Evolutionary conservation across 768 basidiomycete genomes (phyloP).

Genomic region (Agrocybe praecox): DNA sequence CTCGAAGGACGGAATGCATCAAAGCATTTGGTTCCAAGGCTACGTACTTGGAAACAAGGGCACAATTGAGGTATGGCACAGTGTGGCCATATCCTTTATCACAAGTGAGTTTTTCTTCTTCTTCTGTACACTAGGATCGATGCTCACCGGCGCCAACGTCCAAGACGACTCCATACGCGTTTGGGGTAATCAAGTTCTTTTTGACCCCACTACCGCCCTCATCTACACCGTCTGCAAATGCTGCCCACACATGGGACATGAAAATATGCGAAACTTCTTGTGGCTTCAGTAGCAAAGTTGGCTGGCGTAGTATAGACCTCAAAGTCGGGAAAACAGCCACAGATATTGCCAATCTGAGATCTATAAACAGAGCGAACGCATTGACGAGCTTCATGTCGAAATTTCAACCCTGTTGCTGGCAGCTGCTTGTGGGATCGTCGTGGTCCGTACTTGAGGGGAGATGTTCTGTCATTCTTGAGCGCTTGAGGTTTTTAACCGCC

Average conservation of each 20-base stretch:
- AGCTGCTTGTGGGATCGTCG: neutral
- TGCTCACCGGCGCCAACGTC: conserved; percentile 70
- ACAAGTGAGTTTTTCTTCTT: no score
- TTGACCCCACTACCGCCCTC: conserved; percentile 42
- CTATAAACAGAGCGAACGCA: conserved; percentile 41
- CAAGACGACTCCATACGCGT: conserved; percentile 63
- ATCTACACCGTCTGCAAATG: conserved; percentile 52
- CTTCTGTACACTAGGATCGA: no score
- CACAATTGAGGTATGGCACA: conserved; percentile 57
- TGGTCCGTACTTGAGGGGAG: neutral
- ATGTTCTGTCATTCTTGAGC: no score
- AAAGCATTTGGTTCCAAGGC: conserved; percentile 70
- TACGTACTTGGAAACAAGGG: conserved; percentile 61
- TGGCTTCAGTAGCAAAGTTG: conserved; percentile 49
- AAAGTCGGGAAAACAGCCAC: conserved; percentile 49
- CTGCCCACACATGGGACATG: conserved; percentile 59
- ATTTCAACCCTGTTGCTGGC: neutral
- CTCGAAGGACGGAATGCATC: conserved; percentile 63
- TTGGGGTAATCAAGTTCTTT: conserved; percentile 46
- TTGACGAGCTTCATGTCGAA: conserved; percentile 48
- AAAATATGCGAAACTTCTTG: conserved; percentile 50
- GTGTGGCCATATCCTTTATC: conserved; percentile 64
- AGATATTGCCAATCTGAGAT: conserved; percentile 41
- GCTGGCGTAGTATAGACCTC: conserved; percentile 36
- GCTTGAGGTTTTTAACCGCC: no score